Conservation (phyloP, 352 stramenopile species). For the Globisporangium polare region DNA sequence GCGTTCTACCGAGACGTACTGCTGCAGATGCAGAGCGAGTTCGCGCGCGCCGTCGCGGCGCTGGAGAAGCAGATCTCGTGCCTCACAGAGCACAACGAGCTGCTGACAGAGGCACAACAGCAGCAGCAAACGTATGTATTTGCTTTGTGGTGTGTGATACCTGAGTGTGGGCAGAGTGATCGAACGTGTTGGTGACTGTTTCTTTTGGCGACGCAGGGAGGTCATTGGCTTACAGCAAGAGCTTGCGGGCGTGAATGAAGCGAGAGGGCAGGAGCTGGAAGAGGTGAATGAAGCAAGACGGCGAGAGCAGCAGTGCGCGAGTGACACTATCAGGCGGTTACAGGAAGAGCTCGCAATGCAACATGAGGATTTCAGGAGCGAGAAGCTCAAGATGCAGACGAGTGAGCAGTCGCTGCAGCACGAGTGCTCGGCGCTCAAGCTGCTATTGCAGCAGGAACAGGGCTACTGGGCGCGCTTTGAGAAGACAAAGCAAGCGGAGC, state of each 20-base stretch:
- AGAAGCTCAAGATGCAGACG: conserved; percentile 12
- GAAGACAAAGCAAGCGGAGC: conserved; percentile 20
- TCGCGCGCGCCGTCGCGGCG: conserved; percentile 38
- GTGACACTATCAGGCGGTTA: conserved; percentile 13
- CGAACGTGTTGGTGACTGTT: not conserved
- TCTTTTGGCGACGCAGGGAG: conserved; percentile 8
- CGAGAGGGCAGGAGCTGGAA: conserved; percentile 17
- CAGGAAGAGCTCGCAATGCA: conserved; percentile 23
- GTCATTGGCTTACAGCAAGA: conserved; percentile 15
- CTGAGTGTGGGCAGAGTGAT: not conserved
- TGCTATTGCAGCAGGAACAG: conserved; percentile 44
- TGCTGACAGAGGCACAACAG: conserved; percentile 22
- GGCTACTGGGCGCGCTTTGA: conserved; percentile 37
- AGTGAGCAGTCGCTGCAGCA: conserved; percentile 23
- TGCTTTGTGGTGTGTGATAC: not conserved
- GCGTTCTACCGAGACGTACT: conserved; percentile 49
- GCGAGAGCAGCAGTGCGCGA: conserved; percentile 13
- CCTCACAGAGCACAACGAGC: conserved; percentile 48
- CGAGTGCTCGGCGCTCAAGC: conserved; percentile 38
- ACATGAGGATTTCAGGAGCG: conserved; percentile 13
- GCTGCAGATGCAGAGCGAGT: conserved; percentile 62
- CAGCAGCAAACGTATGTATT: conserved; percentile 16
- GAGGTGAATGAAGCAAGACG: conserved; percentile 14
- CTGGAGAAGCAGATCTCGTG: conserved; percentile 53
- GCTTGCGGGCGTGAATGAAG: conserved; percentile 15